Conservation (phyloP, 179 eudicot genomes). For the Spinacia oleracea region DNA sequence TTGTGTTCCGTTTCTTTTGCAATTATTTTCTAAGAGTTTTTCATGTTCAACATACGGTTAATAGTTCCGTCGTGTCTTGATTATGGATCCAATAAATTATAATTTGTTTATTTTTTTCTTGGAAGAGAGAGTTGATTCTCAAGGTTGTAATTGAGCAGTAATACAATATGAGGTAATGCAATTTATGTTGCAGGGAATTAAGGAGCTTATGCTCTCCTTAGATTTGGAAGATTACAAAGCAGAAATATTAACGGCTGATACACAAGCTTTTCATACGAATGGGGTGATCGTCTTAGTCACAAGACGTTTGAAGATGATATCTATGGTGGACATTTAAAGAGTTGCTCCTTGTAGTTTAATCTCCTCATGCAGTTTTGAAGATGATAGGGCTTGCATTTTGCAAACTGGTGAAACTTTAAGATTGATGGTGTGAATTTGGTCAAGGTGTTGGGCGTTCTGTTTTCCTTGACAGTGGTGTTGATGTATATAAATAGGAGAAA, state of each 20-base stretch:
- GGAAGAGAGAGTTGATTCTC: too few species aligned
- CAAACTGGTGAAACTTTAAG: not conserved
- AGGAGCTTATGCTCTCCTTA: slow-evolving; percentile 39
- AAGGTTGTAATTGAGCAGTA: not conserved
- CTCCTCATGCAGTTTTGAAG: not conserved
- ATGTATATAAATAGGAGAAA: not conserved
- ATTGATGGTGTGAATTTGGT: not conserved
- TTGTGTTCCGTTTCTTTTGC: not conserved
- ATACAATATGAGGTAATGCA: not conserved
- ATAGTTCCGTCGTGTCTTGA: not conserved
- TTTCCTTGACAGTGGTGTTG: not conserved
- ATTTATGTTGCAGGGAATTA: slow-evolving; percentile 43
- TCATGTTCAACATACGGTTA: not conserved
- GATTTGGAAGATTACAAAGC: slow-evolving; percentile 30
- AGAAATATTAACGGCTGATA: slow-evolving; percentile 48
- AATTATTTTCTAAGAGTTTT: not conserved
- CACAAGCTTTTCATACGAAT: slow-evolving; percentile 46
- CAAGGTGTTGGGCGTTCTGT: not conserved
- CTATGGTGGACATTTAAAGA: not conserved
- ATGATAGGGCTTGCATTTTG: not conserved
- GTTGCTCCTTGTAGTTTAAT: not conserved
- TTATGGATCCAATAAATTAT: too few species aligned
- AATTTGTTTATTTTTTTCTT: too few species aligned
- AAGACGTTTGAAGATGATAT: slow-evolving; percentile 47
- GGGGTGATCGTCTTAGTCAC: slow-evolving; percentile 61